phyloP scores from a whole-genome alignment of 345 rosid species.

The Acer negundo region DNA sequence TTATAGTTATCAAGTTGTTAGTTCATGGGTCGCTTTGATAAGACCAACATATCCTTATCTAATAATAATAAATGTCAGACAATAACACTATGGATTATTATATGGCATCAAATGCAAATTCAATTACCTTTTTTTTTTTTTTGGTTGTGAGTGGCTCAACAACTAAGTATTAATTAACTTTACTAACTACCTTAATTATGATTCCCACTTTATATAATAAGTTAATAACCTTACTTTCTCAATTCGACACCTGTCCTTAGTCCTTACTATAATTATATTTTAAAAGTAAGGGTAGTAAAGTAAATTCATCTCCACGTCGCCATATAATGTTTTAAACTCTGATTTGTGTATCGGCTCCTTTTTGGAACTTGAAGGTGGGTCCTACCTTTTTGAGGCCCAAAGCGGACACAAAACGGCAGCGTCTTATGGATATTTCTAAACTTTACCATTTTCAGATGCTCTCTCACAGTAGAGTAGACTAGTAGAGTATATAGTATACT shows the following conservation, averaged over 20 bases:
- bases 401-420: not conserved
- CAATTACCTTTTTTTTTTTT: too few species aligned
- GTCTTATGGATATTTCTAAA: not conserved
- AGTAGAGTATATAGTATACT: not conserved
- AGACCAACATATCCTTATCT: too few species aligned
- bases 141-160: not conserved
- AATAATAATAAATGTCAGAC: too few species aligned
- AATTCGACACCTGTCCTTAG: constrained; percentile 2
- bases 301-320: not conserved
- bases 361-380: not conserved
- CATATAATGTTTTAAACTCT: not conserved
- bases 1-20: too few species aligned
- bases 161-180: not conserved
- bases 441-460: not conserved
- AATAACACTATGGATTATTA: too few species aligned
- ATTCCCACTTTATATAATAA: constrained; percentile 2
- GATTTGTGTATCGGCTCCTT: not conserved
- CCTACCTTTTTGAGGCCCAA: constrained; percentile 5
- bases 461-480: not conserved
- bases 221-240: not conserved
- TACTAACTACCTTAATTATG: not conserved
- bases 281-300: not conserved
- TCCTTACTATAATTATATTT: not conserved
- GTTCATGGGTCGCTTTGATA: too few species aligned
- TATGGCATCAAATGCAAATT: not conserved